These are phyloP conservation scores for Kodamaea laetipori DNA, from an alignment of 805 yeast species.

Conservation along the genomic window DNA sequence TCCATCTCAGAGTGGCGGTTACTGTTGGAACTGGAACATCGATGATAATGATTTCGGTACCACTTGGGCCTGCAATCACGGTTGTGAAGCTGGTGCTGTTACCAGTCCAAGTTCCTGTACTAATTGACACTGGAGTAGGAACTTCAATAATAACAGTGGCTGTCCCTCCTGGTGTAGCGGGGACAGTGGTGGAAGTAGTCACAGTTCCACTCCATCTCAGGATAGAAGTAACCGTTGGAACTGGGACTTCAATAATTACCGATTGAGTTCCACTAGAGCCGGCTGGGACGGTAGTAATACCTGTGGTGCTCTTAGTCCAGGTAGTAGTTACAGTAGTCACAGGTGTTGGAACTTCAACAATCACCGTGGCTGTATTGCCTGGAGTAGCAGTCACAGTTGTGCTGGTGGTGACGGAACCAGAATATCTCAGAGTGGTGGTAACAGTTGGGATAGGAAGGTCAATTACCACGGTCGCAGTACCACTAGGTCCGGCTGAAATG, in stretches of 20 bases:
- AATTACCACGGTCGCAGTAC: slow-evolving; percentile 17
- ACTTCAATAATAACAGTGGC: too few species aligned
- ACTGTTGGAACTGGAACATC: too few species aligned
- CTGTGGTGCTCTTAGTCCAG: slow-evolving; percentile 11
- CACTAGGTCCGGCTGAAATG: slow-evolving; percentile 7
- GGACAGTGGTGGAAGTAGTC: slow-evolving; percentile 5
- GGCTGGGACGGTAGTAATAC: slow-evolving; percentile 3
- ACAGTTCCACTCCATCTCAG: slow-evolving; percentile 9
- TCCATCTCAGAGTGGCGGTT: too few species aligned
- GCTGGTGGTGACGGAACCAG: slow-evolving; percentile 6
- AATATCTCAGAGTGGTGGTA: slow-evolving; percentile 11
- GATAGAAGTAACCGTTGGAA: slow-evolving; percentile 1
- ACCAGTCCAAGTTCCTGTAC: too few species aligned
- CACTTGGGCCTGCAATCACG: too few species aligned
- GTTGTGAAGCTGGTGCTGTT: too few species aligned
- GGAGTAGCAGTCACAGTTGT: slow-evolving; percentile 16
- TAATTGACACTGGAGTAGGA: too few species aligned
- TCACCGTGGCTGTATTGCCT: slow-evolving; percentile 15
- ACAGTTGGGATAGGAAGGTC: slow-evolving; percentile 16
- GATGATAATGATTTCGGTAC: too few species aligned
- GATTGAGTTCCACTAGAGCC: slow-evolving; percentile 13
- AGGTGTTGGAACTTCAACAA: slow-evolving; percentile 21
- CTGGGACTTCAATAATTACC: slow-evolving; percentile 12
- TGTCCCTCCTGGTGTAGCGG: slow-evolving; percentile 12
- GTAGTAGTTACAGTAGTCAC: slow-evolving; percentile 16